Percentiles rank a stretch among this genome's conserved stretches.
Conservation (phyloP, 768 basidiomycete species). For the Russula vinacea region DNA sequence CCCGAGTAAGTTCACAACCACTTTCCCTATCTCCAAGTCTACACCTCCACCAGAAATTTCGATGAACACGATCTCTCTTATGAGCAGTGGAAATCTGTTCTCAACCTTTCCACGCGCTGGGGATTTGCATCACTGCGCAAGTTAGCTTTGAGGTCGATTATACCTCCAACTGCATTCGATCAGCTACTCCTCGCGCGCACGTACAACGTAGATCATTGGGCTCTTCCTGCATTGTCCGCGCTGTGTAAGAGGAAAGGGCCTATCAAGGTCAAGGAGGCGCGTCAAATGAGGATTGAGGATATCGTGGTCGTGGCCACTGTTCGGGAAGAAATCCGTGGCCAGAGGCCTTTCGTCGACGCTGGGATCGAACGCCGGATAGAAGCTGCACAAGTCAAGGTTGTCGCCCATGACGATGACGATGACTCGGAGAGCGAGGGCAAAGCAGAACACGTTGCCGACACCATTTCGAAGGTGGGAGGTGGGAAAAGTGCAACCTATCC, state of each 20-base stretch:
- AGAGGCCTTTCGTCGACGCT: not conserved
- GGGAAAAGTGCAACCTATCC: too few species aligned
- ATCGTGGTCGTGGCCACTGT: conserved; percentile 14
- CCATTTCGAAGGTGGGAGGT: too few species aligned
- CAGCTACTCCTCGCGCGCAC: conserved; percentile 17
- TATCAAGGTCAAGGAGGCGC: conserved; percentile 9
- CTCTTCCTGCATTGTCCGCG: conserved; percentile 13
- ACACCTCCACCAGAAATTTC: conserved; percentile 13
- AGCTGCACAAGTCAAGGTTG: too few species aligned
- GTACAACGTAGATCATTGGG: conserved; percentile 16
- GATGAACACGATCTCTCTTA: conserved; percentile 16
- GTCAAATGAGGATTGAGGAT: conserved; percentile 12
- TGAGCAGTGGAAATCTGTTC: conserved; percentile 34
- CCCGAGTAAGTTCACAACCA: conserved; percentile 13
- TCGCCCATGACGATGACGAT: too few species aligned
- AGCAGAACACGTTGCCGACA: too few species aligned
- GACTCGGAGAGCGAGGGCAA: too few species aligned
- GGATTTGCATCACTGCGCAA: conserved; percentile 33
- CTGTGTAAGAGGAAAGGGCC: conserved; percentile 17
- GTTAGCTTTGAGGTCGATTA: conserved; percentile 1
- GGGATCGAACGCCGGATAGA: not conserved
- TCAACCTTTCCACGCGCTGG: conserved; percentile 35
- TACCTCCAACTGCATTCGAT: conserved; percentile 13
- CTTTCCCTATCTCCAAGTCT: not conserved
- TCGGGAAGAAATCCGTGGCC: conserved; percentile 1